Base-by-base conservation (phyloP, 768 basidiomycete genomes). In the Rubroboletus satanas region DNA sequence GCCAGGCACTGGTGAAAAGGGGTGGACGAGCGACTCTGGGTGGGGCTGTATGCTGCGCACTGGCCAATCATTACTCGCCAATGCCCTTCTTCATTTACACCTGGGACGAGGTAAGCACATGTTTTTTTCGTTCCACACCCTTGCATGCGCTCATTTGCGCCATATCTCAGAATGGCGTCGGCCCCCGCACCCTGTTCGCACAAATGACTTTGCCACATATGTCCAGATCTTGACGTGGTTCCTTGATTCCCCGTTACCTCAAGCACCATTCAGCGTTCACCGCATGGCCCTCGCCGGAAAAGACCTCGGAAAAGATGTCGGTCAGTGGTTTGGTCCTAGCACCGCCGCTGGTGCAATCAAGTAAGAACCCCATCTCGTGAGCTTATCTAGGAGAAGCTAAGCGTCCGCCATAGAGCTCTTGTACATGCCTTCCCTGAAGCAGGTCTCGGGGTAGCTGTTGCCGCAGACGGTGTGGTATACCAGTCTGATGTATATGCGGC, bases 291-390 rank as follows among this genome's bases (percentile, higher is more conserved):
- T 94, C 21, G 88, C 94, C 0, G 96, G 96, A 0, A 95, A 98
- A 66, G 88, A 94, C 62, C 80, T 98, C 1, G 96, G 96, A 12
- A 98, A 91, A 57, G 91, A 93, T 60, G 89, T 98, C 0, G 96
- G 96, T 1, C 89, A 93, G 70, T 98, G 96, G 96, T 98, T 98
- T 65, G 96, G 96, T 0, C 96, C 96, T 0, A 95, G 91, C 66
- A 93, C 91, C 0, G 97, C 96, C n/a, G 94, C 95, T 8, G 94
- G 95, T 36, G 95, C 93, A 11, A 89, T 98, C 74, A 93, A 89
- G 89, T 92, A 66, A 52, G 79, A 68, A 45, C 29, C 12, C 54
- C 38, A 4, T 50, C 38, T 37, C 33, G 21, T 43, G 18, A 8
- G 31, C 12, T 17, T 43, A 2, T 47, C 51, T 23, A 9, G 21